These are phyloP conservation scores for Echinosphaeria canescens DNA, from an alignment of 2,329 filamentous ascomycete species.

Conservation along the genomic window DNA sequence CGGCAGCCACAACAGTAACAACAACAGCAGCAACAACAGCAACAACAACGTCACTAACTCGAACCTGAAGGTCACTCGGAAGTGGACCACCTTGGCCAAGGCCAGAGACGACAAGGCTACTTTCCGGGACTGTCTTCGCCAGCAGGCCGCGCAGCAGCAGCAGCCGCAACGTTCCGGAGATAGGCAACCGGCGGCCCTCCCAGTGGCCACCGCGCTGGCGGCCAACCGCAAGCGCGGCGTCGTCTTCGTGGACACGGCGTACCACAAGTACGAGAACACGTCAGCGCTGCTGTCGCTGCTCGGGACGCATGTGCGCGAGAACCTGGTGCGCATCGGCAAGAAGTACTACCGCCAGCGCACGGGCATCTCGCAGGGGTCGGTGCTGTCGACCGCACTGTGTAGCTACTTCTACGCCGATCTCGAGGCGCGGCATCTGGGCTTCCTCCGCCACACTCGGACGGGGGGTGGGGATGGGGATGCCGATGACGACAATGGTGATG, in stretches of 20 bases:
- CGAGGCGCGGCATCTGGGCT: constrained; percentile 40
- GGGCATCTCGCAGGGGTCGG: constrained; percentile 85
- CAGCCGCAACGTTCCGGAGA: constrained; percentile 24
- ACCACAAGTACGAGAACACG: constrained; percentile 32
- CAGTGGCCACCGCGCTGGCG: constrained; percentile 14
- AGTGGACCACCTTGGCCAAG: constrained; percentile 31
- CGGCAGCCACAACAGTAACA: too few relatives aligned
- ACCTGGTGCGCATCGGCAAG: constrained; percentile 76
- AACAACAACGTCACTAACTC: constrained; percentile 1
- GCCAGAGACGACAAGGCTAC: constrained; percentile 5
- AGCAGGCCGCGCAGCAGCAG: neutral
- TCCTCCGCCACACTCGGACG: constrained; percentile 1
- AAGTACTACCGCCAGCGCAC: constrained; percentile 70
- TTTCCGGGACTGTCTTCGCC: too few relatives aligned
- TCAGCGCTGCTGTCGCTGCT: constrained; percentile 47
- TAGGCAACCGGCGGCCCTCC: too few relatives aligned
- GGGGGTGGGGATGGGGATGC: neutral
- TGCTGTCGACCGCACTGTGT: constrained; percentile 71
- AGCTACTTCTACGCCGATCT: constrained; percentile 92
- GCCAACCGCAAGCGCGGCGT: constrained; percentile 35
- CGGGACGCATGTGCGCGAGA: constrained; percentile 58
- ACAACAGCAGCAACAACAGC: constrained; percentile 4
- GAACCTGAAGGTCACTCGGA: constrained; percentile 16
- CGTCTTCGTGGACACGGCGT: constrained; percentile 53
- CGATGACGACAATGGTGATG: too few relatives aligned